Conservation (phyloP, 768 basidiomycete genomes). For the Cyathus striatus region DNA sequence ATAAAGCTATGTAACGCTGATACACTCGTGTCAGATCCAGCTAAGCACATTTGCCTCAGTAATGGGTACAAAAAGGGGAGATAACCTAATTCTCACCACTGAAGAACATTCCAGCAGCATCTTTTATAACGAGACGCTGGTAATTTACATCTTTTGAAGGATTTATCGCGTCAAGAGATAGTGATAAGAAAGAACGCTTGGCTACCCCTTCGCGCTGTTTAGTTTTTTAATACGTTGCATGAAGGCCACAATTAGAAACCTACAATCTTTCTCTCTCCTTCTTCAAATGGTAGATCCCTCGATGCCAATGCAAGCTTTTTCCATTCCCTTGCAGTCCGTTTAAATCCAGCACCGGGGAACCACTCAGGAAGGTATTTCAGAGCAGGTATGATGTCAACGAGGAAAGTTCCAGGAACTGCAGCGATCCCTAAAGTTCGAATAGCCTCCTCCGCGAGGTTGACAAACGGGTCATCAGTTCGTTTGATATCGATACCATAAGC, state of each 20-base stretch:
- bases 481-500: slow-evolving; percentile 35
- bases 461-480: slow-evolving; percentile 30
- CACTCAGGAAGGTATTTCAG: slow-evolving; percentile 41
- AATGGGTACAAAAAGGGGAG: too few relatives aligned
- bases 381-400: slow-evolving; percentile 30
- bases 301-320: slow-evolving; percentile 40
- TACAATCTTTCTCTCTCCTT: slow-evolving; percentile 10
- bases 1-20: background rate
- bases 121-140: slow-evolving; percentile 27
- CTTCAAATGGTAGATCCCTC: slow-evolving; percentile 23
- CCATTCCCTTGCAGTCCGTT: too few relatives aligned
- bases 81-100: background rate
- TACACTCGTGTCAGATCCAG: background rate
- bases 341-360: slow-evolving; percentile 54
- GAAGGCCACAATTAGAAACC: too few relatives aligned
- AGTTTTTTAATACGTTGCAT: too few relatives aligned
- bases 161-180: too few relatives aligned
- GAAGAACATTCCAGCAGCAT: too few relatives aligned
- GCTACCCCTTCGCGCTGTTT: too few relatives aligned
- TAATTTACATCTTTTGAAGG: too few relatives aligned
- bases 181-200: too few relatives aligned
- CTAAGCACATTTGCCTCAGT: background rate
- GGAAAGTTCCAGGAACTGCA: slow-evolving; percentile 26
- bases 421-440: slow-evolving; percentile 20
- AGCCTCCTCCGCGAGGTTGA: slow-evolving; percentile 28